Conservation (phyloP, 2,329 filamentous ascomycete species). For the Exophiala sp. region DNA sequence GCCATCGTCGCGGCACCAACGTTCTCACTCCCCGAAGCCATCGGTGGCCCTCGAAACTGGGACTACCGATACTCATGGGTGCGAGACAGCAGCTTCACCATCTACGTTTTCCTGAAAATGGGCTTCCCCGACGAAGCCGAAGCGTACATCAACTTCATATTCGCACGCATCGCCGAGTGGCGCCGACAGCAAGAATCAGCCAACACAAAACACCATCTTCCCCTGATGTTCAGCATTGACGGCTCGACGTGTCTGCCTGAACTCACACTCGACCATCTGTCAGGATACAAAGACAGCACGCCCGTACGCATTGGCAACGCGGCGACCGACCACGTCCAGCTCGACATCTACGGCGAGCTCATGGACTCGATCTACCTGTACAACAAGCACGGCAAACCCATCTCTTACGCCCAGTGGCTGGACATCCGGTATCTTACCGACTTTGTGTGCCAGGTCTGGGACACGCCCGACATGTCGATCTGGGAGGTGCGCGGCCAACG, state of each 20-base stretch:
- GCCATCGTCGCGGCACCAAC: slow-evolving; percentile 74
- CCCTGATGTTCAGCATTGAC: slow-evolving; percentile 78
- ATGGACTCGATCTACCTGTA: slow-evolving; percentile 75
- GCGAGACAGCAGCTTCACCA: slow-evolving; percentile 71
- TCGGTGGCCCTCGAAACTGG: slow-evolving; percentile 61
- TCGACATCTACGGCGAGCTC: slow-evolving; percentile 76
- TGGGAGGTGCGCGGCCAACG: slow-evolving; percentile 76
- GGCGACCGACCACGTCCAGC: slow-evolving; percentile 70
- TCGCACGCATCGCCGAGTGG: slow-evolving; percentile 63
- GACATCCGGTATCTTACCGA: slow-evolving; percentile 66
- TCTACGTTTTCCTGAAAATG: slow-evolving; percentile 71
- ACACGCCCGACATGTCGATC: slow-evolving; percentile 73
- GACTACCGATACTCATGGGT: slow-evolving; percentile 65
- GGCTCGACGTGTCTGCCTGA: slow-evolving; percentile 73
- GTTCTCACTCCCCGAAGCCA: slow-evolving; percentile 71
- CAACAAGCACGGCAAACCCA: slow-evolving; percentile 74
- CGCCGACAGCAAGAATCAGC: slow-evolving; percentile 54
- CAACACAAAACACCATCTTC: slow-evolving; percentile 44
- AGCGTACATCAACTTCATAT: slow-evolving; percentile 75
- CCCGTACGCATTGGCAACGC: slow-evolving; percentile 76
- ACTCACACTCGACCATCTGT: slow-evolving; percentile 63
- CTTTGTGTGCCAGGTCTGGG: slow-evolving; percentile 65
- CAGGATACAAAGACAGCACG: slow-evolving; percentile 67
- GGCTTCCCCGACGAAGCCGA: slow-evolving; percentile 74
- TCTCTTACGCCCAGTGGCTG: slow-evolving; percentile 73